A percentile compares a stretch with the other conserved stretches of the same genome.
These are phyloP conservation scores for Wickerhamiella azymoides DNA, from an alignment of 805 yeast genomes.

Conservation along the genomic window DNA sequence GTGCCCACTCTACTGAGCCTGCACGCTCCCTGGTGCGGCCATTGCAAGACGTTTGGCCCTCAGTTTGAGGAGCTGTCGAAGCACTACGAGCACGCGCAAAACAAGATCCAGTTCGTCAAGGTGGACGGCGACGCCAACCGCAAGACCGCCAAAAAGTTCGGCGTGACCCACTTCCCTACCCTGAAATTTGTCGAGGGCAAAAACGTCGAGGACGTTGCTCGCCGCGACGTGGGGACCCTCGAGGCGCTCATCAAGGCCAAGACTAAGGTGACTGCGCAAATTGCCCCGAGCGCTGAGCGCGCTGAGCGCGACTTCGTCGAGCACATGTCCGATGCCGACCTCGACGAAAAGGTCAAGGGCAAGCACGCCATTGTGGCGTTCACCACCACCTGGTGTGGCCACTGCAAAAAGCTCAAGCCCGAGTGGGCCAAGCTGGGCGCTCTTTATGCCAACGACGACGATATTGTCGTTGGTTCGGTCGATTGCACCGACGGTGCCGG, in stretches of 20 bases:
- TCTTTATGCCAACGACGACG: conserved; percentile 30
- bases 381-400: conserved; percentile 51
- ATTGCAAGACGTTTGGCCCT: conserved; percentile 82
- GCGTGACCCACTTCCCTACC: conserved; percentile 54
- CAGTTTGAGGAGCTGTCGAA: conserved; percentile 68
- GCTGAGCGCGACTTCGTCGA: conserved; percentile 9
- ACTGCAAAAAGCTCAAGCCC: conserved; percentile 42
- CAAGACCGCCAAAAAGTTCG: conserved; percentile 35
- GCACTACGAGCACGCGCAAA: conserved; percentile 35
- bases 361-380: conserved; percentile 36
- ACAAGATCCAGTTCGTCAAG: conserved; percentile 36
- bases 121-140: conserved; percentile 49
- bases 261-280: conserved; percentile 22
- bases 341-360: conserved; percentile 30
- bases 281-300: conserved; percentile 4
- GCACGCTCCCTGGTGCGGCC: conserved; percentile 83
- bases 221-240: conserved; percentile 37
- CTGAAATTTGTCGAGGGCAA: conserved; percentile 38
- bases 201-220: conserved; percentile 43
- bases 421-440: conserved; percentile 36
- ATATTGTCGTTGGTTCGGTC: conserved; percentile 33
- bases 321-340: conserved; percentile 29
- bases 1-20: conserved; percentile 57
- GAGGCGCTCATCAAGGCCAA: conserved; percentile 33
- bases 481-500: conserved; percentile 31